Conservation (phyloP, 371 early-diverging fungal genomes). For the Lichtheimia corymbifera region DNA sequence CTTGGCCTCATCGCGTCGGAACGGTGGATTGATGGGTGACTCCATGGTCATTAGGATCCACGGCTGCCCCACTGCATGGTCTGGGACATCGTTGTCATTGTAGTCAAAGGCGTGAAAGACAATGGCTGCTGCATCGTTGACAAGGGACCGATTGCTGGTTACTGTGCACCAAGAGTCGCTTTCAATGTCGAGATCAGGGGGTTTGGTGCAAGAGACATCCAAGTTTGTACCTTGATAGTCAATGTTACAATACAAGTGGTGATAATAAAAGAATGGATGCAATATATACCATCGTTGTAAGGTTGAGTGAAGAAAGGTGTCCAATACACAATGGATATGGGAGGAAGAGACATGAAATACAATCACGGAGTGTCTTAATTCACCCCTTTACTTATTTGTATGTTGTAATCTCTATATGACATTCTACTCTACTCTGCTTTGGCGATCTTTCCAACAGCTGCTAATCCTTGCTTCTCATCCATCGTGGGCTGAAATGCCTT, state of each 20-base stretch:
- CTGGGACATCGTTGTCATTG: slow-evolving; percentile 2
- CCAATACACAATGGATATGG: slow-evolving; percentile 36
- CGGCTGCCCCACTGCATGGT: slow-evolving; percentile 15
- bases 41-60: slow-evolving; percentile 40
- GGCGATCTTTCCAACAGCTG: background rate
- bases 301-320: slow-evolving; percentile 26
- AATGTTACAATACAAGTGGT: no score
- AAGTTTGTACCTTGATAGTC: slow-evolving; percentile 9
- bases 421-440: slow-evolving; percentile 12
- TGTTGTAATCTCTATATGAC: background rate
- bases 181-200: background rate
- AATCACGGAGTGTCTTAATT: background rate
- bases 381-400: background rate
- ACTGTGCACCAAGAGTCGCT: slow-evolving; percentile 32
- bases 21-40: slow-evolving; percentile 29
- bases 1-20: slow-evolving; percentile 14
- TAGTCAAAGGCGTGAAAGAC: slow-evolving; percentile 41
- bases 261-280: no score
- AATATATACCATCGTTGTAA: slow-evolving; percentile 17
- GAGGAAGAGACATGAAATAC: slow-evolving; percentile 12
- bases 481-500: slow-evolving; percentile 4
- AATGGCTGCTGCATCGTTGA: slow-evolving; percentile 26
- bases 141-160: slow-evolving; percentile 16
- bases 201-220: slow-evolving; percentile 8
- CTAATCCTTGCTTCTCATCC: slow-evolving; percentile 8